Conservation (phyloP, 805 yeast species). For the Saccharomyces jurei region DNA sequence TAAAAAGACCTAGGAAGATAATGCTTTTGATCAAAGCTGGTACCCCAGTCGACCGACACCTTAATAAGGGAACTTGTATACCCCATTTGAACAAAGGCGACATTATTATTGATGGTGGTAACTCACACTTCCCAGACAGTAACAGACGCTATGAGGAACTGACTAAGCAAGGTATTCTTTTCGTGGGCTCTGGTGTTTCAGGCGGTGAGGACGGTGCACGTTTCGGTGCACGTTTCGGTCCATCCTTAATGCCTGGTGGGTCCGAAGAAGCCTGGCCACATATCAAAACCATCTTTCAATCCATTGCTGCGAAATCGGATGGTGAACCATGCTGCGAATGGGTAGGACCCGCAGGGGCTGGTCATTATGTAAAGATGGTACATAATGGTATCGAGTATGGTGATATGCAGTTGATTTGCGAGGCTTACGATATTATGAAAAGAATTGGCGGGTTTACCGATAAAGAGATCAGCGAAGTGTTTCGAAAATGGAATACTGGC, state of each 20-base stretch:
- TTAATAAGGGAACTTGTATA: constrained; percentile 79
- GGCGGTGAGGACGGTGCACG: constrained; percentile 99
- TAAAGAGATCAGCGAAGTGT: constrained; percentile 89
- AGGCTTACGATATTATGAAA: constrained; percentile 94
- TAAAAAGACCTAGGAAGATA: constrained; percentile 95
- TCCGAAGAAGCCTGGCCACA: constrained; percentile 97
- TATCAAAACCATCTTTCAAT: constrained; percentile 92
- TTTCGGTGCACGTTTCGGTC: constrained; percentile 99
- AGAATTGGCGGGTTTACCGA: constrained; percentile 84
- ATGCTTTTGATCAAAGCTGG: constrained; percentile 95
- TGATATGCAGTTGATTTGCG: constrained; percentile 98
- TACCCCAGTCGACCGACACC: constrained; percentile 81
- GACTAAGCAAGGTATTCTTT: constrained; percentile 75
- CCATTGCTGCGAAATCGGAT: constrained; percentile 90
- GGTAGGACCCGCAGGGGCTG: constrained; percentile 99
- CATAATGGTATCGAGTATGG: constrained; percentile 99
- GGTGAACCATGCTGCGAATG: constrained; percentile 99
- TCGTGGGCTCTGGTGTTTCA: constrained; percentile 98
- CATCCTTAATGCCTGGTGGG: constrained; percentile 99
- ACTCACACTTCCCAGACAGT: constrained; percentile 98
- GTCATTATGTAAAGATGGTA: constrained; percentile 98
- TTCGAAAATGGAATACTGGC: constrained; percentile 91
- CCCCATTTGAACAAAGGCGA: constrained; percentile 94
- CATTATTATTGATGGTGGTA: constrained; percentile 98
- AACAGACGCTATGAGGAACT: constrained; percentile 93